phyloP scores from a whole-genome alignment of 179 eudicot species.

The Dionaea muscipula region DNA sequence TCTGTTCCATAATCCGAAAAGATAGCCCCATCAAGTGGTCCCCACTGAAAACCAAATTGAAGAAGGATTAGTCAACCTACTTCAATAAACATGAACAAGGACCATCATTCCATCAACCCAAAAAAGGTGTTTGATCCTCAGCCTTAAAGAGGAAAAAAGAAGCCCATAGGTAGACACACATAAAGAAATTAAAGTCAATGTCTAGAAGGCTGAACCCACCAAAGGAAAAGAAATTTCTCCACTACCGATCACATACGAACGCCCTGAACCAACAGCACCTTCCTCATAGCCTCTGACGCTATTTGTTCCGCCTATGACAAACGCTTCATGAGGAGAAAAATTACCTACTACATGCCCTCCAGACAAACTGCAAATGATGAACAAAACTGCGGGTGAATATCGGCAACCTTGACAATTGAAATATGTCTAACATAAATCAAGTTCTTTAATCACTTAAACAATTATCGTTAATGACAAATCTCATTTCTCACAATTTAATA shows the following conservation, averaged over 20 bases:
- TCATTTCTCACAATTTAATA: too few species aligned
- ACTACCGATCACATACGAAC: constrained; percentile 80
- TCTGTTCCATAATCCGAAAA: constrained; percentile 97
- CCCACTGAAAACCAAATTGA: constrained; percentile 31
- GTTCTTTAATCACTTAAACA: not conserved
- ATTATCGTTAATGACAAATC: too few species aligned
- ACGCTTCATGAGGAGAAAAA: constrained; percentile 97
- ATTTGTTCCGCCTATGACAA: constrained; percentile 95
- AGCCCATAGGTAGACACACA: not conserved
- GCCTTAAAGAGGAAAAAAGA: too few species aligned
- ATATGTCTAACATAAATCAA: not conserved
- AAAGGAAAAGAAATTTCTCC: constrained; percentile 90
- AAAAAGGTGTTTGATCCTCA: too few species aligned
- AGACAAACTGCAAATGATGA: constrained; percentile 43
- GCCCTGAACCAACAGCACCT: constrained; percentile 93
- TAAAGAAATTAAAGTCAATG: constrained; percentile 2
- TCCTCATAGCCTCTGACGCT: constrained; percentile 98
- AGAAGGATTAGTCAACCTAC: too few species aligned
- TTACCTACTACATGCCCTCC: constrained; percentile 94
- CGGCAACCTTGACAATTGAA: not conserved
- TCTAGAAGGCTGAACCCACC: constrained; percentile 31
- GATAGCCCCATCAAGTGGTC: constrained; percentile 78
- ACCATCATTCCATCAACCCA: too few species aligned
- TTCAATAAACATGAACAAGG: too few species aligned
- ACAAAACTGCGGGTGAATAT: not conserved